phyloP scores from a whole-genome alignment of 768 basidiomycete genomes.

The Leucocoprinus birnbaumii region DNA sequence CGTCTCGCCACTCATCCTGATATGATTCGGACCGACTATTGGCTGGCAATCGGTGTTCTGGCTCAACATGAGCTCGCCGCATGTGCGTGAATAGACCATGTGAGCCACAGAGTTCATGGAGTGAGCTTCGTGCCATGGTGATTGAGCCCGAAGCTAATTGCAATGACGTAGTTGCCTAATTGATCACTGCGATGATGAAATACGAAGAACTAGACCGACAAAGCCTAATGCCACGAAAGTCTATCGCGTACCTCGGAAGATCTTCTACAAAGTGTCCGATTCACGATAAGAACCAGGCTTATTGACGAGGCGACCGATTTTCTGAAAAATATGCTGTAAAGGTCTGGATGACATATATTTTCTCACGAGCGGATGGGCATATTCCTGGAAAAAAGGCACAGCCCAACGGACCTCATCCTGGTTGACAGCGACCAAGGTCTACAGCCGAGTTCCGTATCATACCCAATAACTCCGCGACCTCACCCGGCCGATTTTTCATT shows the following conservation, averaged over 20 bases:
- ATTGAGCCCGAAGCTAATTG: not conserved
- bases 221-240: slow-evolving; percentile 2
- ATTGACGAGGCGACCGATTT: no score
- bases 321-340: no score
- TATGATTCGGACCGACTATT: not conserved
- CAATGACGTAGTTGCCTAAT: slow-evolving; percentile 1
- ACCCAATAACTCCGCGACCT: slow-evolving; percentile 4
- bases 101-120: not conserved
- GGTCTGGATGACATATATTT: not conserved
- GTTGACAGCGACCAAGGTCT: not conserved
- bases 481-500: not conserved
- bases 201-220: not conserved
- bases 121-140: not conserved
- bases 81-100: not conserved
- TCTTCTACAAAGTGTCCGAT: no score
- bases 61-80: slow-evolving; percentile 1
- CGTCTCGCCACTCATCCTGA: no score
- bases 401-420: not conserved
- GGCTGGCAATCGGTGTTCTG: not conserved
- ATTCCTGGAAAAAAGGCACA: slow-evolving; percentile 1
- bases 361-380: slow-evolving; percentile 4
- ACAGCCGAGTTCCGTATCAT: slow-evolving; percentile 9
- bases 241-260: not conserved
- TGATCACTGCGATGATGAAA: not conserved
- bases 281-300: no score